Evolutionary conservation across 768 basidiomycete species (phyloP), one percentile per base, ranked within the genome.

Genomic region (Lanmaoa rubissima): DNA sequence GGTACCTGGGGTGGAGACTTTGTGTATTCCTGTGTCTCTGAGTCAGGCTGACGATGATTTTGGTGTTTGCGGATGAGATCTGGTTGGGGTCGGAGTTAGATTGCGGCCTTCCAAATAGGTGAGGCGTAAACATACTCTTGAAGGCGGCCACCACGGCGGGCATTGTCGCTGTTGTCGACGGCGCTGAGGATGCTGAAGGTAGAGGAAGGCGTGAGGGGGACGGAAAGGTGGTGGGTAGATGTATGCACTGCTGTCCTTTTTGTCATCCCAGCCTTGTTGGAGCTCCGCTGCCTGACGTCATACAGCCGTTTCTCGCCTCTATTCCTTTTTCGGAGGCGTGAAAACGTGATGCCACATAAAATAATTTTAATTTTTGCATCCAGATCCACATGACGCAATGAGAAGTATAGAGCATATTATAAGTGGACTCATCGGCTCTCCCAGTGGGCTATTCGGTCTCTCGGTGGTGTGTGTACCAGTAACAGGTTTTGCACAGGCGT

Each of bases 111-210:
- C 41, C 8, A 49, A 58, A 62, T 31, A 41, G 51, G 50, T 39
- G 41, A 12, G 16, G 35, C 24, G 42, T 12, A 40, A 32, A 74
- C 79, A 40, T 70, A 92, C 92, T 94, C 79, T 93, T 94, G 78
- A 94, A 90, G 21, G 88, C 88, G 73, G 93, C 85, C 65, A 94
- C 87, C 51, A 92, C 88, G 55, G 79, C 80, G 59, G 86, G 86
- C 87, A 88, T 88, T 48, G 59, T 61, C 28, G 12, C 24, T 38
- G 48, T n/a, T 38, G 61, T 59, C 43, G 57, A 54, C 38, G 56
- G 39, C 32, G 57, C 4, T 9, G 57, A 38, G 10, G 61, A 53
- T 3, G 58, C 3, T 17, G 43, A 35, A 28, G 10, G 46, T 6
- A 16, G 40, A 40, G 42, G 50, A 32, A 26, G 45, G 38, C 4